These are phyloP conservation scores for Carex sylvatica DNA, from an alignment of 202 grass and related monocot species.

Conservation along the genomic window DNA sequence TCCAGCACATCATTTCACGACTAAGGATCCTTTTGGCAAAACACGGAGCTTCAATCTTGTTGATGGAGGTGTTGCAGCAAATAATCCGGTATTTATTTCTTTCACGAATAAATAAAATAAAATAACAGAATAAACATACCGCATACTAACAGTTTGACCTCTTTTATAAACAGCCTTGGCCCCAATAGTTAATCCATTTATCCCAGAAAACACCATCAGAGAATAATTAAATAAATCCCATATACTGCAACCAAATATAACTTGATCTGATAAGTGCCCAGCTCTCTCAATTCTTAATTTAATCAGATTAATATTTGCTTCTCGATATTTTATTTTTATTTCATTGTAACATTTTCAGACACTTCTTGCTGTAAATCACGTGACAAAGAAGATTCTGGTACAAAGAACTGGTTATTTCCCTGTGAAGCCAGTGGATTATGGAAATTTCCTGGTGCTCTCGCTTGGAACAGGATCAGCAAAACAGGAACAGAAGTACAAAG, in stretches of 20 bases:
- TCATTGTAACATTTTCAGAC: constrained; percentile 23
- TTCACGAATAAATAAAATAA: background rate
- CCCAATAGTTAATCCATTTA: background rate
- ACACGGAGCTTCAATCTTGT: constrained; percentile 45
- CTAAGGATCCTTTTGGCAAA: constrained; percentile 31
- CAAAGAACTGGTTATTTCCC: constrained; percentile 27
- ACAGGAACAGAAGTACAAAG: constrained; percentile 43
- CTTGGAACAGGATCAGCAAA: constrained; percentile 50
- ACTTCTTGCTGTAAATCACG: constrained; percentile 41
- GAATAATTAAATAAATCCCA: background rate
- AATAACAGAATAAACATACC: background rate
- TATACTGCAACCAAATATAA: background rate
- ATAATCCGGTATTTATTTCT: constrained; percentile 51
- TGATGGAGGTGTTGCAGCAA: constrained; percentile 62
- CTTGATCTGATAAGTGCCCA: too few species aligned
- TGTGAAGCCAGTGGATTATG: constrained; percentile 35
- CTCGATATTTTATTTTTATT: background rate
- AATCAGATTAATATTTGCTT: background rate
- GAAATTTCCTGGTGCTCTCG: constrained; percentile 45
- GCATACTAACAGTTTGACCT: background rate
- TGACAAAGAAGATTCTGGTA: constrained; percentile 46
- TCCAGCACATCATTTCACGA: constrained; percentile 50
- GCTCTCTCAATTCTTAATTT: too few species aligned
- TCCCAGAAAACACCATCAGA: background rate
- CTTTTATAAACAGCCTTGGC: background rate